Conservation (phyloP, 192 early-diverging fungal species). For the Podila epigama region DNA sequence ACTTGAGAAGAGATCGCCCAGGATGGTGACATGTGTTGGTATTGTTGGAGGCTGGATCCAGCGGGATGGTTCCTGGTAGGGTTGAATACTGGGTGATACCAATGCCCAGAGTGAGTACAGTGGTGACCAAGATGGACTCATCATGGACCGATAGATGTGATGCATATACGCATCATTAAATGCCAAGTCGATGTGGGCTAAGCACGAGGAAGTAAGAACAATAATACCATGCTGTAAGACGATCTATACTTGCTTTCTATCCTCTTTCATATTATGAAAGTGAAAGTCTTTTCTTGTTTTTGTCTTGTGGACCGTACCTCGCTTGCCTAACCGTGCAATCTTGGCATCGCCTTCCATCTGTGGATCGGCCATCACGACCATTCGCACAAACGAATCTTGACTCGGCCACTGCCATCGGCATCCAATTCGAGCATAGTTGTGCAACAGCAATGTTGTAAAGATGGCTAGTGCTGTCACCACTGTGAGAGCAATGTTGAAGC, state of each 20-base stretch:
- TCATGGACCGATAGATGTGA: conserved; percentile 63
- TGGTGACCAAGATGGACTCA: conserved; percentile 38
- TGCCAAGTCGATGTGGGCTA: conserved; percentile 56
- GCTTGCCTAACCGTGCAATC: conserved; percentile 57
- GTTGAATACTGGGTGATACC: background rate
- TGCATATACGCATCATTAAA: conserved; percentile 68
- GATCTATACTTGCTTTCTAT: no score
- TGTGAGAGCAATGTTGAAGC: conserved; percentile 1
- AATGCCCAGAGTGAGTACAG: conserved; percentile 6
- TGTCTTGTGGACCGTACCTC: conserved; percentile 48
- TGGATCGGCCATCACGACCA: conserved; percentile 70
- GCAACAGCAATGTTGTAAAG: conserved; percentile 6
- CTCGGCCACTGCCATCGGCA: conserved; percentile 33
- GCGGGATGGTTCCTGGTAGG: background rate
- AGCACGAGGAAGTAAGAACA: background rate
- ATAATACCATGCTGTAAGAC: no score
- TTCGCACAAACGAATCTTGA: conserved; percentile 50
- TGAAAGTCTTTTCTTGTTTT: no score
- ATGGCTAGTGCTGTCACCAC: conserved; percentile 5
- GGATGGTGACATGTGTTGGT: conserved; percentile 62
- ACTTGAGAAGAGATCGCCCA: conserved; percentile 74
- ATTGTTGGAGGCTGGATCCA: conserved; percentile 15
- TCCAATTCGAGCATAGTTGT: conserved; percentile 37
- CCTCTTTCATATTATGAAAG: no score
- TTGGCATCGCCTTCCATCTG: conserved; percentile 76